Evolutionary conservation across 768 basidiomycete species (phyloP), one percentile per base, ranked within the genome.

Genomic region (Mrakia gelida): DNA sequence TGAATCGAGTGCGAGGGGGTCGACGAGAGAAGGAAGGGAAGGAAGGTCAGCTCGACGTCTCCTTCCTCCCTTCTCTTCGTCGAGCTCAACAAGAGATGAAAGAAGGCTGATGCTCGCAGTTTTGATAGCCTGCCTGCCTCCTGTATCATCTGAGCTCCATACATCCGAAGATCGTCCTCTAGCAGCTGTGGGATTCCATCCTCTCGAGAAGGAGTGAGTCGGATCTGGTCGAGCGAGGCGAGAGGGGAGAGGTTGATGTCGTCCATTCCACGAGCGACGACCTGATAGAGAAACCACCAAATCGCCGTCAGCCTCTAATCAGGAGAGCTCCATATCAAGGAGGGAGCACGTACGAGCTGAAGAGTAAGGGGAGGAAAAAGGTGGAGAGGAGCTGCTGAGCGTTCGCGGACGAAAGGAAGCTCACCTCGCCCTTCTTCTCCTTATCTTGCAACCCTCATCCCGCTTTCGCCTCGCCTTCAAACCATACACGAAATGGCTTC

Each of bases 111-210:
- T 52, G 84, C 91, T 81, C 82, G 97, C 96, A 96, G 92, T 83
- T 91, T 91, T 81, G 98, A 87, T 76, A 98, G 87, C 63, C 94
- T 88, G 49, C 97, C 97, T 5, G 95, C 94, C 85, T 97, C 91
- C 82, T 98, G 93, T 30, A 99, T 94, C 79, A 98, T 87, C 86
- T 95, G 93, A 84, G 94, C 96, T 2, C 95, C 97, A 81, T 91
- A 93, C 0, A 92, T 91, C 67, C 95, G 87, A 52, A 99, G 87
- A 81, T 97, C 95, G 76, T 92, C 90, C 83, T 99, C 96, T 21
- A 97, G 85, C 32, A 91, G 90, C 30, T 83, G 84, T 0, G 95
- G 91, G 13, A 98, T 87, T 0, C 92, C 93, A 86, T 98, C 95
- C 79, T 89, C 88, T 38, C 86, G 83, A 0, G 95, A 98, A 0